Percentiles rank a stretch among this genome's conserved stretches.
Evolutionary conservation across 352 stramenopile species (phyloP).

Genomic region (Phytophthora rubi): DNA sequence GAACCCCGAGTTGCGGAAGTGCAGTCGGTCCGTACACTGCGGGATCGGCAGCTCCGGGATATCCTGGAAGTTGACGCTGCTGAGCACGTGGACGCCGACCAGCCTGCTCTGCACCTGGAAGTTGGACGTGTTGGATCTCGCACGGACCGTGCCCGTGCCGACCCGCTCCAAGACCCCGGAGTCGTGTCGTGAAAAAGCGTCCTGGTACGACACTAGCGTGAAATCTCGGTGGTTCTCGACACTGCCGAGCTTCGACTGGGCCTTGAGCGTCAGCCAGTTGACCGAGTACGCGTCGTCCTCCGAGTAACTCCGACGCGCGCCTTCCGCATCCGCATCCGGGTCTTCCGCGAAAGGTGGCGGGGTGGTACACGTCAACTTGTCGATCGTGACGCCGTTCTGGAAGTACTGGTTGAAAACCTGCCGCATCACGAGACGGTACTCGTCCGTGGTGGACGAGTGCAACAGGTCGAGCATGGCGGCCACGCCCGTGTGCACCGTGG

Average conservation of each 20-base stretch:
- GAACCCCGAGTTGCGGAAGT: constrained; percentile 60
- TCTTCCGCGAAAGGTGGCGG: constrained; percentile 55
- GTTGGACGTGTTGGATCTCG: constrained; percentile 27
- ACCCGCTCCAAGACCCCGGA: constrained; percentile 36
- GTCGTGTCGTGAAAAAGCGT: constrained; percentile 58
- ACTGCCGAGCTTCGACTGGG: constrained; percentile 40
- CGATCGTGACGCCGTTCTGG: constrained; percentile 54
- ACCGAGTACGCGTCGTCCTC: constrained; percentile 76
- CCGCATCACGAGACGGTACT: constrained; percentile 60
- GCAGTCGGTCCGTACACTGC: constrained; percentile 41
- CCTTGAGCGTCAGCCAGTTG: constrained; percentile 69
- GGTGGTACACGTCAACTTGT: constrained; percentile 68
- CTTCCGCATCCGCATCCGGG: constrained; percentile 30
- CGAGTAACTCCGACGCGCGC: constrained; percentile 43
- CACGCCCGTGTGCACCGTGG: constrained; percentile 56
- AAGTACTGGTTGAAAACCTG: constrained; percentile 70
- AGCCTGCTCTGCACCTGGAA: constrained; percentile 37
- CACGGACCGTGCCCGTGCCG: constrained; percentile 34
- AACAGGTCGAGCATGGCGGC: constrained; percentile 56
- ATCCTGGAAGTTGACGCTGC: constrained; percentile 51
- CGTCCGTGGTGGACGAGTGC: constrained; percentile 47
- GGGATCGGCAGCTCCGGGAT: constrained; percentile 41
- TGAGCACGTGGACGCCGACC: constrained; percentile 46
- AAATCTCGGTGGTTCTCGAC: constrained; percentile 62
- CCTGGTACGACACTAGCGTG: constrained; percentile 77